Evolutionary conservation across 305 asterid species (phyloP).

Genomic region (Caryopteris hybrid): DNA sequence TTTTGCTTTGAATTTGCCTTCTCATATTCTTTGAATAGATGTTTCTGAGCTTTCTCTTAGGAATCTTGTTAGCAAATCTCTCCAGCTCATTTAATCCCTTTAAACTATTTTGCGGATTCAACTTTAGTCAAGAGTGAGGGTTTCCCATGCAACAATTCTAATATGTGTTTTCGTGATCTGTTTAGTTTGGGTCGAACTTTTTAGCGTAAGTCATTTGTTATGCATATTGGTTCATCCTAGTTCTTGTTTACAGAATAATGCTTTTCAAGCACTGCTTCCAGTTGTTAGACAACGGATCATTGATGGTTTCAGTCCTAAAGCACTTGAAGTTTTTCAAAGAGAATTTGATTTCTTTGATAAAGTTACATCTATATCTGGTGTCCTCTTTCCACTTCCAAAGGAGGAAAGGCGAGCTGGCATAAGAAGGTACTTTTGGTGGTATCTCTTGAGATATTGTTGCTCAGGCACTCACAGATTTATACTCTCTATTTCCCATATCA

Average conservation of each 20-base stretch:
- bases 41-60: neutral
- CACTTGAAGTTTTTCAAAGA: conserved; percentile 70
- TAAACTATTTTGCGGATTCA: neutral
- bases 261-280: conserved; percentile 83
- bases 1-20: neutral
- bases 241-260: conserved; percentile 45
- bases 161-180: neutral
- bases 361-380: conserved; percentile 98
- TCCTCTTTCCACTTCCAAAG: conserved; percentile 86
- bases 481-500: conserved; percentile 16
- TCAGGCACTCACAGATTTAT: conserved; percentile 2
- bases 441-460: conserved; percentile 17
- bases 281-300: conserved; percentile 80
- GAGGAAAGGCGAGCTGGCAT: conserved; percentile 97
- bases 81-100: neutral
- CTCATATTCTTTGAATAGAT: neutral
- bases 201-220: neutral
- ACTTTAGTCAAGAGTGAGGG: conserved; percentile 6
- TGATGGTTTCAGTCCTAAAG: conserved; percentile 79
- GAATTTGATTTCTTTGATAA: conserved; percentile 99
- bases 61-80: neutral
- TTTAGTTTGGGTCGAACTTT: neutral
- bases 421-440: conserved; percentile 51
- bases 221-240: conserved; percentile 11
- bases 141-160: conserved; percentile 7